A percentile compares a stretch with the other conserved stretches of the same genome.
These are phyloP conservation scores for Penicillium parvum DNA, from an alignment of 495 filamentous ascomycete genomes.

Conservation along the genomic window DNA sequence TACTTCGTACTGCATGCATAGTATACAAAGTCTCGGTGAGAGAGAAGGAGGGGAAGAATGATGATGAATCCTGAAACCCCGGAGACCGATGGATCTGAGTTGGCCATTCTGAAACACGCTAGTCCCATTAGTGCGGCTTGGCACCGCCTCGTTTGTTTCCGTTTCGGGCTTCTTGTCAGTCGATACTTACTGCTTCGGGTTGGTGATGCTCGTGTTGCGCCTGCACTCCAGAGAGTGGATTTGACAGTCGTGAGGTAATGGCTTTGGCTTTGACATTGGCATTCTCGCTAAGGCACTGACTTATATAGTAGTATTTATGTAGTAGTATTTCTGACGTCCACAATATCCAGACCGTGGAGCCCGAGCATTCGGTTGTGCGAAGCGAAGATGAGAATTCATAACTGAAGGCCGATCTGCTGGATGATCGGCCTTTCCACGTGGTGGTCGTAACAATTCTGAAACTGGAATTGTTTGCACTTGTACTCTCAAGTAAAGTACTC, in stretches of 20 bases:
- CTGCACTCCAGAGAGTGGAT: too few species aligned
- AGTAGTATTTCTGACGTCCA: too few species aligned
- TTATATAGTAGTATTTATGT: too few species aligned
- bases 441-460: conserved; percentile 11
- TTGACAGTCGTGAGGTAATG: too few species aligned
- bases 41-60: not conserved
- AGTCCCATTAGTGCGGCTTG: conserved; percentile 16
- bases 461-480: too few species aligned
- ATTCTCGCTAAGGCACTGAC: too few species aligned
- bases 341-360: too few species aligned
- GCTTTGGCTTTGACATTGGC: too few species aligned
- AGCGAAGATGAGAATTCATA: not conserved
- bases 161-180: not conserved
- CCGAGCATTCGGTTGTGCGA: not conserved
- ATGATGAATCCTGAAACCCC: conserved; percentile 23
- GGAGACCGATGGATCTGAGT: conserved; percentile 20
- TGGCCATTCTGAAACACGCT: conserved; percentile 24
- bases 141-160: not conserved
- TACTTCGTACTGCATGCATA: not conserved
- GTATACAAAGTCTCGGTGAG: not conserved
- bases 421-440: conserved; percentile 20
- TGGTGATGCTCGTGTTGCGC: not conserved
- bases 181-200: conserved; percentile 13
- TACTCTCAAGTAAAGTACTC: not conserved
- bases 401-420: not conserved